phyloP scores from a whole-genome alignment of 371 early-diverging fungal species.

The Sporodiniella umbellata region DNA sequence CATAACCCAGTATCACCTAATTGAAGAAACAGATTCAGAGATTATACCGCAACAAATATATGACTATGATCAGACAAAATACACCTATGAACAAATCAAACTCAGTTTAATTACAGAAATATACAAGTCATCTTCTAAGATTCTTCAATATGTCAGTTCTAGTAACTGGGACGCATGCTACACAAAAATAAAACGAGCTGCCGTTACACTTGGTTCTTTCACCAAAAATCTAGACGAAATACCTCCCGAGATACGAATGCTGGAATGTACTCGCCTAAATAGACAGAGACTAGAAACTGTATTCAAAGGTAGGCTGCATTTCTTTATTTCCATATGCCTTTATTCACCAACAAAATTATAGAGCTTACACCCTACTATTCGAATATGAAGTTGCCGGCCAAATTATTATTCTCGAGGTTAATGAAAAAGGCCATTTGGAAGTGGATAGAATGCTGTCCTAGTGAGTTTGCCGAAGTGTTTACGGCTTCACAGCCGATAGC shows the following conservation, averaged over 20 bases:
- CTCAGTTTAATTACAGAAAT: constrained; percentile 53
- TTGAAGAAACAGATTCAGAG: constrained; percentile 28
- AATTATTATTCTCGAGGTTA: constrained; percentile 62
- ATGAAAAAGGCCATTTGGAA: constrained; percentile 80
- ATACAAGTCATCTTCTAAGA: constrained; percentile 65
- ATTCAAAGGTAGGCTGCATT: constrained; percentile 50
- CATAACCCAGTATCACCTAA: constrained; percentile 50
- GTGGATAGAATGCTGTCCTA: constrained; percentile 78
- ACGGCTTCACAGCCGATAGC: constrained; percentile 55
- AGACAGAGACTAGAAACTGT: constrained; percentile 62
- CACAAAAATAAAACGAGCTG: constrained; percentile 58
- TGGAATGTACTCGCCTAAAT: constrained; percentile 75
- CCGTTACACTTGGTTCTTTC: constrained; percentile 47
- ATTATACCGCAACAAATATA: constrained; percentile 1
- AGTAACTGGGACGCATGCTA: constrained; percentile 82
- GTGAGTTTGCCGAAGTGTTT: constrained; percentile 66
- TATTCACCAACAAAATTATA: constrained; percentile 7
- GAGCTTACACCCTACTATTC: constrained; percentile 64
- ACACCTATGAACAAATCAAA: constrained; percentile 30
- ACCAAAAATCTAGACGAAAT: constrained; percentile 25
- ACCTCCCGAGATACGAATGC: constrained; percentile 68
- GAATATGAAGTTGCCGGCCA: constrained; percentile 64
- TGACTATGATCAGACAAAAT: constrained; percentile 11
- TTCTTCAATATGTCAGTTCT: constrained; percentile 77
- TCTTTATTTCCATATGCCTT: background rate